Evolutionary conservation across 2,329 filamentous ascomycete genomes (phyloP), one percentile per base, ranked within the genome.

Genomic region (Nigrospora osmanthi): DNA sequence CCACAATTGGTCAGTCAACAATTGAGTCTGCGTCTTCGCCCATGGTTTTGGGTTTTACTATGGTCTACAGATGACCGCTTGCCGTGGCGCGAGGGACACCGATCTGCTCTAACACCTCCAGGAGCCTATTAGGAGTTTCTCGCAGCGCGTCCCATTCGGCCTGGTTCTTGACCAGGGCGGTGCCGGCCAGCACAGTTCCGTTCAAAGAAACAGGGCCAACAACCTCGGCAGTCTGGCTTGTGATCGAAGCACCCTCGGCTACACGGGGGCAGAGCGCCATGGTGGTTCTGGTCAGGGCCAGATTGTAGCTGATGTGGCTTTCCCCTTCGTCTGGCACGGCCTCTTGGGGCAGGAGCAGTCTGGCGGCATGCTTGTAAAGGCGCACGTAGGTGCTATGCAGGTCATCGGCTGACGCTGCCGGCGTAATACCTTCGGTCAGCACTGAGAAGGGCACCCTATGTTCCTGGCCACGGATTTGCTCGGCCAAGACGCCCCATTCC

Each of bases 101-200:
- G 43, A 75, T 72, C 49, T 58, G 56, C 17, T 53, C 50, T 36
- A 78, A 49, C 5, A 76, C 56, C 42, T 58, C 52, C n/a, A 53
- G 44, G 35, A 78, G 52, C 53, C 64, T 64, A 1, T 41, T 52
- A 19, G 62, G 58, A 35, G 72, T 61, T n/a, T 60, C 59, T 45
- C 64, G 63, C 42, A 84, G 51, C 1, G 68, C 69, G 47, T 79
- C 64, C 77, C 78, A 83, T 59, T 82, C 78, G 3, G 57, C 61
- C 53, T 76, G 61, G 28, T 58, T 78, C 63, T 82, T 83, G 14
- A 83, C 80, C 44, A 84, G 62, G 23, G 79, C 75, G 11, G 80
- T 83, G 7, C 80, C 80, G 11, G 79, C 80, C 49, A 83, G 58
- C n/a, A 83, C 60, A 0, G 80, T 83, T 3, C 80, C 80, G 44